A percentile compares a stretch with the other conserved stretches of the same genome.
Evolutionary conservation across 2,329 filamentous ascomycete species (phyloP).

Genomic region (Colletotrichum plurivorum): DNA sequence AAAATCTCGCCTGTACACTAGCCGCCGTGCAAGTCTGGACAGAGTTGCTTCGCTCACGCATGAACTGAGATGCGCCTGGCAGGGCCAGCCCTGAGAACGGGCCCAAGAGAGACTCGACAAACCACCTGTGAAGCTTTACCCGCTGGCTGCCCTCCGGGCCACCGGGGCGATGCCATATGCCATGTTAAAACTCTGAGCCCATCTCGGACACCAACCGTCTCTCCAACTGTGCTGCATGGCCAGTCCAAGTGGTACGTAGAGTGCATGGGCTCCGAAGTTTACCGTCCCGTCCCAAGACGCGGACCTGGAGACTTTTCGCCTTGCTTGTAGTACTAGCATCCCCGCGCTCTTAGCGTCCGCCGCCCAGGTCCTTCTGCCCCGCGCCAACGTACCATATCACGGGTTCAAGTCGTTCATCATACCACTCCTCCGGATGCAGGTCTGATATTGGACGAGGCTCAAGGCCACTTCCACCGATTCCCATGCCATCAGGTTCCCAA

Average conservation of each 20-base stretch:
- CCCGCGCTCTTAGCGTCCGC: neutral
- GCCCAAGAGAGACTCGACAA: neutral
- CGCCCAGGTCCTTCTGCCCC: slow-evolving; percentile 12
- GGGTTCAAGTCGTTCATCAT: slow-evolving; percentile 19
- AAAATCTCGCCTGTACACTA: slow-evolving; percentile 1
- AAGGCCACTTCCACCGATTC: slow-evolving; percentile 10
- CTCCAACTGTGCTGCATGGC: neutral
- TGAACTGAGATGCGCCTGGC: slow-evolving; percentile 13
- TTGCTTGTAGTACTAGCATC: neutral
- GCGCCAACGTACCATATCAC: slow-evolving; percentile 12
- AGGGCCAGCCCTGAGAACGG: slow-evolving; percentile 22
- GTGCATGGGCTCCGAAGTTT: slow-evolving; percentile 15
- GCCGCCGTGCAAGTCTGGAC: neutral
- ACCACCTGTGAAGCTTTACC: slow-evolving; percentile 3
- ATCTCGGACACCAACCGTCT: neutral
- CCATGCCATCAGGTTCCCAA: slow-evolving; percentile 8
- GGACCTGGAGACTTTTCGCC: neutral
- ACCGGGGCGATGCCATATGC: slow-evolving; percentile 26
- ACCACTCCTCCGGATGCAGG: slow-evolving; percentile 26
- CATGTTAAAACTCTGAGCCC: slow-evolving; percentile 25
- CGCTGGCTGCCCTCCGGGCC: neutral
- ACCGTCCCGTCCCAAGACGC: slow-evolving; percentile 4
- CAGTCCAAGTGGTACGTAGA: slow-evolving; percentile 19
- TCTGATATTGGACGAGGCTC: slow-evolving; percentile 26
- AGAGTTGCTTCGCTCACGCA: slow-evolving; percentile 25